phyloP scores from a whole-genome alignment of 2,329 filamentous ascomycete genomes.

The Calonectria pauciramosa region DNA sequence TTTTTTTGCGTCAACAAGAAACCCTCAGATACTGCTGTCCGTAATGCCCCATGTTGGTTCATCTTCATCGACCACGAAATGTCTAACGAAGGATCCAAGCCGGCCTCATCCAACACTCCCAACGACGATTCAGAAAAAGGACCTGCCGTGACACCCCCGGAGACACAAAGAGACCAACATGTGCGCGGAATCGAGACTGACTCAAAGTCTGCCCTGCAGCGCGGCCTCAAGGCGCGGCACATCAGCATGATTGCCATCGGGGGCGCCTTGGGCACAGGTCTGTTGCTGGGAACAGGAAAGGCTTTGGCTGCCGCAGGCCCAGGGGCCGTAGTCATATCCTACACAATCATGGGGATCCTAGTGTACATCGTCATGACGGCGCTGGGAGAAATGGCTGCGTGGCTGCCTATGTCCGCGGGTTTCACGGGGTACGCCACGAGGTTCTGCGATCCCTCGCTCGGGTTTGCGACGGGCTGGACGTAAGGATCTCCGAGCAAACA shows the following conservation, averaged over 20 bases:
- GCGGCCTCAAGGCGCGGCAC: conserved; percentile 67
- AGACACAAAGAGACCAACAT: neutral
- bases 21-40: neutral
- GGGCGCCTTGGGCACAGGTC: conserved; percentile 79
- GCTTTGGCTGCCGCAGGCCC: conserved; percentile 68
- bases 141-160: neutral
- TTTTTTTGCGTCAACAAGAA: neutral
- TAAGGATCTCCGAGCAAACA: conserved; percentile 47
- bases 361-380: conserved; percentile 87
- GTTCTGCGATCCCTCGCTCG: conserved; percentile 84
- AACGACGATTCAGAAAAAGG: conserved; percentile 1
- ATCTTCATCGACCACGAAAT: neutral
- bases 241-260: conserved; percentile 77
- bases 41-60: no score
- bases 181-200: conserved; percentile 61
- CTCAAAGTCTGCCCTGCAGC: conserved; percentile 61
- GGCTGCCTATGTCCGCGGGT: conserved; percentile 82
- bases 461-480: conserved; percentile 83
- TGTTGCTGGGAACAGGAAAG: conserved; percentile 77
- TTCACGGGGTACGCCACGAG: conserved; percentile 86
- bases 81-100: neutral
- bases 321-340: conserved; percentile 78
- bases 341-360: conserved; percentile 76
- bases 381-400: conserved; percentile 87
- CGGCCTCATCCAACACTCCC: no score